These are phyloP conservation scores for Porcisia hertigi DNA, from an alignment of 208 protist genomes.

Conservation along the genomic window DNA sequence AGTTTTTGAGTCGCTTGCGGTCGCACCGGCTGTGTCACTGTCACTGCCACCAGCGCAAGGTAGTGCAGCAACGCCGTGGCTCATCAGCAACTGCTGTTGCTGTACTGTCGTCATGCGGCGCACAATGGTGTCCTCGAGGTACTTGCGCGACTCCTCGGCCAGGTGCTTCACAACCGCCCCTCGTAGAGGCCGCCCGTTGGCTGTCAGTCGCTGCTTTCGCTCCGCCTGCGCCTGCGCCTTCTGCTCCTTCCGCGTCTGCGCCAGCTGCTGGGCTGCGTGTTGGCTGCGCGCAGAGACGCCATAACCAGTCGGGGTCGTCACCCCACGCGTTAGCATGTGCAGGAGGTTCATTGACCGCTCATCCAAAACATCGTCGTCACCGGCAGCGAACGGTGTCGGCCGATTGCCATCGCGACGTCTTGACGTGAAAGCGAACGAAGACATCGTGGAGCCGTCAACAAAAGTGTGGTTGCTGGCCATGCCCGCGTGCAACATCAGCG, in stretches of 20 bases:
- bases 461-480: not conserved
- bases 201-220: slow-evolving; percentile 28
- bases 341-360: slow-evolving; percentile 53
- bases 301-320: slow-evolving; percentile 60
- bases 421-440: slow-evolving; percentile 26
- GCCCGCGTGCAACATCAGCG: not conserved
- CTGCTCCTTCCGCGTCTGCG: slow-evolving; percentile 13
- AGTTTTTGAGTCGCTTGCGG: not conserved
- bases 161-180: slow-evolving; percentile 57
- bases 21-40: not conserved
- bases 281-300: slow-evolving; percentile 37
- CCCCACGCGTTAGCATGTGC: slow-evolving; percentile 69
- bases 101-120: slow-evolving; percentile 57
- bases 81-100: slow-evolving; percentile 12
- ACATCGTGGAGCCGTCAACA: slow-evolving; percentile 10
- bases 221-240: slow-evolving; percentile 18
- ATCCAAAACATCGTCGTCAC: slow-evolving; percentile 11
- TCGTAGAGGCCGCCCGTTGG: slow-evolving; percentile 38
- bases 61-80: not conserved
- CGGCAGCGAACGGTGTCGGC: slow-evolving; percentile 20
- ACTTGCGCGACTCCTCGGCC: slow-evolving; percentile 66
- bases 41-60: not conserved
- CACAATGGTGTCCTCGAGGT: slow-evolving; percentile 72
- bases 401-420: slow-evolving; percentile 13
- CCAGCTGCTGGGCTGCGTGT: slow-evolving; percentile 42